Evolutionary conservation across 352 stramenopile genomes (phyloP).

Genomic region (Phytophthora pluvialis): DNA sequence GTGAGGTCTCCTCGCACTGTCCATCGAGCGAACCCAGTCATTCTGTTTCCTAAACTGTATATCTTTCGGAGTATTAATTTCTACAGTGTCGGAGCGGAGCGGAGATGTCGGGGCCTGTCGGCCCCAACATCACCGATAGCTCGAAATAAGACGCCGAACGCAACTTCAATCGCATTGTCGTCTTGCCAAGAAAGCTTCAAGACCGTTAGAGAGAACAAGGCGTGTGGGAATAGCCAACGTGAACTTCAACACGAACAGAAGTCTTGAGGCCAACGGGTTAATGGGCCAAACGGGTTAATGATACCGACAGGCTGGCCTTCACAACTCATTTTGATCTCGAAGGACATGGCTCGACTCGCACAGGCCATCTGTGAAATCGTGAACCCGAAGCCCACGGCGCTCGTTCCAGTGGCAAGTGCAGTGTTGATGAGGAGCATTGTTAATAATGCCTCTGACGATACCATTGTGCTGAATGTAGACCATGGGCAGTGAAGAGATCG

Average conservation of each 20-base stretch:
- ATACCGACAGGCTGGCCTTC: background rate
- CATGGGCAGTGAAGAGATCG: constrained; percentile 69
- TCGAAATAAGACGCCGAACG: too few species aligned
- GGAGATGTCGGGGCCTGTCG: too few species aligned
- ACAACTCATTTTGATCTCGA: constrained; percentile 10
- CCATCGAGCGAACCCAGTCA: too few species aligned
- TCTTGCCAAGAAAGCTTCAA: constrained; percentile 23
- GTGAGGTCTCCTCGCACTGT: too few species aligned
- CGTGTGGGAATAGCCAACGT: constrained; percentile 30
- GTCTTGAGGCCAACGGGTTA: background rate
- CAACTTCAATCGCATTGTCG: too few species aligned
- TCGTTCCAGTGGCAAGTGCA: constrained; percentile 59
- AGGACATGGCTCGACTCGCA: constrained; percentile 52
- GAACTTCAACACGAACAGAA: constrained; percentile 30
- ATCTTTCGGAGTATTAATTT: too few species aligned
- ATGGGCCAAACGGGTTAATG: background rate
- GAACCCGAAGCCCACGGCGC: constrained; percentile 62
- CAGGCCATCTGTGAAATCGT: constrained; percentile 66
- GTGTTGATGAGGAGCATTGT: background rate
- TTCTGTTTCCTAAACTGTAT: too few species aligned
- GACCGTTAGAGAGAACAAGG: constrained; percentile 23
- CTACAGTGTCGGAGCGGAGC: too few species aligned
- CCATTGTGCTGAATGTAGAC: constrained; percentile 32
- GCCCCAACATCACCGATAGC: too few species aligned
- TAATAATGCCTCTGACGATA: background rate